Percentiles rank a stretch among this genome's conserved stretches.
Evolutionary conservation across 2,329 filamentous ascomycete species (phyloP).

Genomic region (Chaetomium globosum): DNA sequence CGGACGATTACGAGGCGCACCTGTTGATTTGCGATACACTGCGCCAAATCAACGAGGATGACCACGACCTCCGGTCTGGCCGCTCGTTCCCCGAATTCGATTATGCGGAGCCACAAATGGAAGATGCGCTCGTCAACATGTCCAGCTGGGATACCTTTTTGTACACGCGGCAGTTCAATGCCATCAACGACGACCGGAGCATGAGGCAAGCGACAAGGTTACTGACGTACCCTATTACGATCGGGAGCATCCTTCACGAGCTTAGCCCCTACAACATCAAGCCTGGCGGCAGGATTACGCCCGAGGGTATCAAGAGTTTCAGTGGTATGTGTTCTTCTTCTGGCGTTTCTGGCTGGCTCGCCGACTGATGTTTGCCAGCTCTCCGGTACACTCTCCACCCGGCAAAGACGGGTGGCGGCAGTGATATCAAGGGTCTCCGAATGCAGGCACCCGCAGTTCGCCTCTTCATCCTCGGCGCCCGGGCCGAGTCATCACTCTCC

Average conservation of each 20-base stretch:
- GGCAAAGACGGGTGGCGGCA: conserved; percentile 73
- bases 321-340: conserved; percentile 65
- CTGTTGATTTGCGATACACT: conserved; percentile 89
- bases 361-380: conserved; percentile 54
- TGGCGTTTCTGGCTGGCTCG: not conserved
- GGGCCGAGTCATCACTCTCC: conserved; percentile 97
- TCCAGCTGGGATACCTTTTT: conserved; percentile 98
- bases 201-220: conserved; percentile 92
- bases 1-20: conserved; percentile 91
- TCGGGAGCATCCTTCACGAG: conserved; percentile 90
- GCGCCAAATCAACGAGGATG: conserved; percentile 94
- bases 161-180: conserved; percentile 87
- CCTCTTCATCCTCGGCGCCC: conserved; percentile 89
- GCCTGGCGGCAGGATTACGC: conserved; percentile 72
- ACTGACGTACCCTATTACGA: conserved; percentile 89
- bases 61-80: conserved; percentile 89
- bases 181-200: conserved; percentile 85
- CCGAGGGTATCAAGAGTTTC: conserved; percentile 90
- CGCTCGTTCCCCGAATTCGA: conserved; percentile 92
- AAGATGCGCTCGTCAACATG: conserved; percentile 93
- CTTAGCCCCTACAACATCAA: conserved; percentile 88
- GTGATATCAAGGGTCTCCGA: conserved; percentile 75
- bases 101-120: conserved; percentile 85
- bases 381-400: conserved; percentile 93
- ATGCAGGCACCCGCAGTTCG: conserved; percentile 85